Base-by-base conservation (phyloP, 2,329 filamentous ascomycete genomes). In the Talaromyces sp. region DNA sequence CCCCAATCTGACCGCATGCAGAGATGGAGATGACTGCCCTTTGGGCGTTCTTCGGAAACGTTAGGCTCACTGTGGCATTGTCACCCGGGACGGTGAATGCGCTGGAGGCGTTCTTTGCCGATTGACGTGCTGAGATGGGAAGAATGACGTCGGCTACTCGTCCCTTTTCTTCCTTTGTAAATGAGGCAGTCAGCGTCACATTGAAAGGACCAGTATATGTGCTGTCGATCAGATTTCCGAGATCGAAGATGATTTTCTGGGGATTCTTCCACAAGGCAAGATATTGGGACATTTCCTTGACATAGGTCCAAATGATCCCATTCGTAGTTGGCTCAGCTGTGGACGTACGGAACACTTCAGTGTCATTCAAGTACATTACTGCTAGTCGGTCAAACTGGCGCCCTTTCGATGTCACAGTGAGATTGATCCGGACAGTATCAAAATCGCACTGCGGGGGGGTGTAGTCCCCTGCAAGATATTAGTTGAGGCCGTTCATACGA, bases 331-430 rank as follows among this genome's bases (percentile, higher is more conserved):
- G 90, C 76, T 96, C 89, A 4, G 91, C 89, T 0, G 91, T 96
- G 5, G 90, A 92, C 1, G 90, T 93, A 28, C 91, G 82, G 81
- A 89, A 95, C n/a, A 96, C 82, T 72, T 96, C 91, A 9, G 85
- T 86, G 72, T 94, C 89, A 47, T 86, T 86, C 42, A 95, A 80
- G 68, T 88, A 95, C 82, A 95, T 87, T 34, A 89, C 74, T 4
- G 86, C 91, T 8, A 94, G 81, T 44, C 91, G 84, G 72, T 96
- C 91, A 73, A 85, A 93, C 68, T 96, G 91, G 3, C 85, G 82
- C 0, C 91, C 91, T 64, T 80, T 78, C 9, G 88, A 90, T 0
- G 85, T 85, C 14, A 90, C 87, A 0, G 89, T 93, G 66, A 95
- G 84, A 69, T 92, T 92, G 73, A 95, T 85, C 28, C 85, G 83